Conservation (phyloP, 441 rosid species). For the Populus hybrid region DNA sequence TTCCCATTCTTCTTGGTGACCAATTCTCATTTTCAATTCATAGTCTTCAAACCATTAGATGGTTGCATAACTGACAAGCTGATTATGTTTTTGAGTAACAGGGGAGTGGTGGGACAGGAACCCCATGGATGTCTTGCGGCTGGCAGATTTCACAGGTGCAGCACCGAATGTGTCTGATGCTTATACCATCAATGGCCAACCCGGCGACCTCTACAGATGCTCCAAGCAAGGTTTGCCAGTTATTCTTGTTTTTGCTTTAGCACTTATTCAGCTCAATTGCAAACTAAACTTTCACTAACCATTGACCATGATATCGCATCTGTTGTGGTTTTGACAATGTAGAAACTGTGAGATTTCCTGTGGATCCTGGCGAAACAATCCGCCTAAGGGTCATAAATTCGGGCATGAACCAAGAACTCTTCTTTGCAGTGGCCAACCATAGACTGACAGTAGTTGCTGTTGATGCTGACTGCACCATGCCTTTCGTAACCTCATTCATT, state of each 20-base stretch:
- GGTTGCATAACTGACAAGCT: not conserved
- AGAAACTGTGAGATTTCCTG: conserved; percentile 59
- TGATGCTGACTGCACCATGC: conserved; percentile 66
- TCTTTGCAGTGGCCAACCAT: conserved; percentile 80
- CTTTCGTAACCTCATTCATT: conserved; percentile 67
- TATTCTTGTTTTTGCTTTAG: not conserved
- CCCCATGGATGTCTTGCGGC: conserved; percentile 65
- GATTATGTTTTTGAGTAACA: conserved; percentile 20
- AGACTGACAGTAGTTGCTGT: conserved; percentile 67
- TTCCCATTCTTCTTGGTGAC: conserved; percentile 64
- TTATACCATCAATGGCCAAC: conserved; percentile 65
- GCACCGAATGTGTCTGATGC: conserved; percentile 41
- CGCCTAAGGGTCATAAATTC: conserved; percentile 73
- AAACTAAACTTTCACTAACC: not conserved
- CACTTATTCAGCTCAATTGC: not conserved
- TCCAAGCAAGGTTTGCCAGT: conserved; percentile 55
- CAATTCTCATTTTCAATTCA: not conserved
- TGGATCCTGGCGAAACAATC: conserved; percentile 55
- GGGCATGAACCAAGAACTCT: conserved; percentile 68
- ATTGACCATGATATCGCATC: not conserved
- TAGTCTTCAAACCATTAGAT: not conserved
- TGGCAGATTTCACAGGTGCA: conserved; percentile 62
- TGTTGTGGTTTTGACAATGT: conserved; percentile 8
- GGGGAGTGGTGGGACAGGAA: conserved; percentile 95
- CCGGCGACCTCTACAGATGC: conserved; percentile 82